Evolutionary conservation across 208 protist genomes (phyloP), one percentile per base, ranked within the genome.

Genomic region (Porcisia hertigi): DNA sequence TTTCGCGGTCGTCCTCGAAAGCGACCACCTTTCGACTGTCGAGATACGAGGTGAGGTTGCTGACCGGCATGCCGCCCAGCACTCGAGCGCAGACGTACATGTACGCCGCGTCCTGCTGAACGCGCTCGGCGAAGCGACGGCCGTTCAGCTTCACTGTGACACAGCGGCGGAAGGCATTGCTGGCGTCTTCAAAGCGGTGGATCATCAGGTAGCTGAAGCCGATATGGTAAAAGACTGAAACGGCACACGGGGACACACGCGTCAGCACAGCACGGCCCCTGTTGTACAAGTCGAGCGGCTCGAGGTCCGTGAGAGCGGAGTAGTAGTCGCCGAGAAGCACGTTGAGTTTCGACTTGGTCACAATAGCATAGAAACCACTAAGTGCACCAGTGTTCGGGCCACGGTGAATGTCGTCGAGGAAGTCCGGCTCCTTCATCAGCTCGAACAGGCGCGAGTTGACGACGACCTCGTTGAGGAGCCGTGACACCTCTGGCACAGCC

Each of bases 121-220:
- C 85, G 36, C 90, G 89, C 77, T 97, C 90, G 12, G 91, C 90
- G 84, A 96, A 97, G 69, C 88, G 89, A 65, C 91, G 88, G 77
- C 82, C 90, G 60, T 75, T 84, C 20, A 89, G 78, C 81, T 94
- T 95, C 43, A 85, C 83, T 25, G 80, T 81, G 58, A 94, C 57
- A 76, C 90, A 95, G 69, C 88, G 82, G 72, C 89, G 92, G 73
- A 97, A 95, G 77, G 83, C 81, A 64, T 90, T 89, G 81, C 86
- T 91, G 71, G 94, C 91, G 76, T 97, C 94, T 53, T 92, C 89
- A 81, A 95, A 97, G 80, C 94, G 94, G 75, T 88, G 91, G 71
- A 97, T 86, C 94, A 96, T 97, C 25, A 97, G 85, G 80, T 97
- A 97, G 82, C 92, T 92, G 86, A 97, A 96, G 64, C 94, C 94